Percentiles rank a stretch among this genome's conserved stretches.
Evolutionary conservation across 2,329 filamentous ascomycete species (phyloP).

Genomic region (Fonsecaea multimorphosa): DNA sequence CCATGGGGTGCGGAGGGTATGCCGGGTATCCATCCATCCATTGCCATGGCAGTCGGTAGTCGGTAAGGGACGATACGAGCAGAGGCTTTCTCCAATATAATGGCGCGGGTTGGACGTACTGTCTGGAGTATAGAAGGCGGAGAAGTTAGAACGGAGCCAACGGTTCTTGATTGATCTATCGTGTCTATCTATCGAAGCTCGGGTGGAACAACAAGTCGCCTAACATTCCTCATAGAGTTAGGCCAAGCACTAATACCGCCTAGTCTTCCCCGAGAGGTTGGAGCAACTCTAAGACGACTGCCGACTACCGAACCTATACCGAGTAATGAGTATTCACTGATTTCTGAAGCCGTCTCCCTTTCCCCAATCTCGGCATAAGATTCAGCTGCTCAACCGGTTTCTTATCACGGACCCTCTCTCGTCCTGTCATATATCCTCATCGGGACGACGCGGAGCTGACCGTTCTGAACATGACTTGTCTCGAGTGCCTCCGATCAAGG

Average conservation of each 20-base stretch:
- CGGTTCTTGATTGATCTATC: too few species aligned
- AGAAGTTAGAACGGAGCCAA: too few species aligned
- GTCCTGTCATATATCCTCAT: slow-evolving; percentile 12
- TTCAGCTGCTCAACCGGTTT: slow-evolving; percentile 14
- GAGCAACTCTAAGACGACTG: background rate
- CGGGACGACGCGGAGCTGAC: background rate
- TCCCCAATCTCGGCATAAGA: slow-evolving; percentile 9
- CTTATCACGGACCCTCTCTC: slow-evolving; percentile 9
- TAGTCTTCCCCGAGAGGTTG: too few species aligned
- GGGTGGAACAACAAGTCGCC: too few species aligned
- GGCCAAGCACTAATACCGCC: too few species aligned
- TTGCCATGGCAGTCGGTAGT: background rate
- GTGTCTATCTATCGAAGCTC: too few species aligned
- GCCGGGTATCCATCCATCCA: background rate
- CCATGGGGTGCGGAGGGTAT: background rate
- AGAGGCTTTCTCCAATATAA: background rate
- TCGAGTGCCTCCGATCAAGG: background rate
- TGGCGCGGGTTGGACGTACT: background rate
- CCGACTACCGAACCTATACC: background rate
- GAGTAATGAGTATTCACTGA: too few species aligned
- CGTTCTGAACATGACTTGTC: background rate
- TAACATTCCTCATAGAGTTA: too few species aligned
- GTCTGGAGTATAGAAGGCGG: too few species aligned
- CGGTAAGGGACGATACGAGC: background rate
- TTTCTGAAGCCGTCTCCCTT: too few species aligned